phyloP scores from a whole-genome alignment of 1,284 basidiomycete species.

The Malassezia sympodialis region DNA sequence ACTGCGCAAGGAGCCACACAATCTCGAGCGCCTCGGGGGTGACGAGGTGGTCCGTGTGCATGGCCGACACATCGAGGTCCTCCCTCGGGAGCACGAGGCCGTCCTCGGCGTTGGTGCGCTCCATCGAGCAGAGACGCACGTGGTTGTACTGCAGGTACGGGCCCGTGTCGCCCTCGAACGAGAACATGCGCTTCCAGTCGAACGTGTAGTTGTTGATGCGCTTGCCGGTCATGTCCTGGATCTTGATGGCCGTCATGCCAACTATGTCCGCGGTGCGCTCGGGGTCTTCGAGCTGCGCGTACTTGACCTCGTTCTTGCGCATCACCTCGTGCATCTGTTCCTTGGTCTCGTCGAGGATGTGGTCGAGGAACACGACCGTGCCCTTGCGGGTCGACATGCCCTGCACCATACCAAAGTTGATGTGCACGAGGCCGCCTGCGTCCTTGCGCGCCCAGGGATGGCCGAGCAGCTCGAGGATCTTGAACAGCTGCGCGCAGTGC shows the following conservation, averaged over 20 bases:
- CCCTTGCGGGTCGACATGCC: slow-evolving; percentile 98
- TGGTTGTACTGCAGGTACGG: slow-evolving; percentile 63
- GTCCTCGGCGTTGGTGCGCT: slow-evolving; percentile 72
- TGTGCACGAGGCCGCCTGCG: slow-evolving; percentile 62
- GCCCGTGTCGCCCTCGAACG: slow-evolving; percentile 93
- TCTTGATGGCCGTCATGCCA: slow-evolving; percentile 92
- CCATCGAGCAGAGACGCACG: slow-evolving; percentile 82
- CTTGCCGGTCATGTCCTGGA: slow-evolving; percentile 94
- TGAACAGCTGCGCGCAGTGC: slow-evolving; percentile 87
- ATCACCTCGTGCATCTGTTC: slow-evolving; percentile 94
- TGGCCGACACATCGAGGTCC: slow-evolving; percentile 57
- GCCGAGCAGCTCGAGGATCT: slow-evolving; percentile 80
- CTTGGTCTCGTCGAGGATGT: slow-evolving; percentile 84
- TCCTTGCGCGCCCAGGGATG: slow-evolving; percentile 64
- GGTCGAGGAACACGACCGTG: slow-evolving; percentile 86
- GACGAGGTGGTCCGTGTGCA: slow-evolving; percentile 60
- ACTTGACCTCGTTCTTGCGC: slow-evolving; percentile 88
- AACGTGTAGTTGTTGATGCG: slow-evolving; percentile 96
- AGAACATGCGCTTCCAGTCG: slow-evolving; percentile 87
- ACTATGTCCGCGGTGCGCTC: slow-evolving; percentile 71
- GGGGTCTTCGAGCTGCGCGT: slow-evolving; percentile 77
- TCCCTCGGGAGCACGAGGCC: slow-evolving; percentile 60
- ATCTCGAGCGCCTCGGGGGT: slow-evolving; percentile 71
- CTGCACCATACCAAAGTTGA: slow-evolving; percentile 83
- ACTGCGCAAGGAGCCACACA: slow-evolving; percentile 70